These are phyloP conservation scores for Ulvella scutata DNA, from an alignment of 139 green algal species.

Conservation along the genomic window DNA sequence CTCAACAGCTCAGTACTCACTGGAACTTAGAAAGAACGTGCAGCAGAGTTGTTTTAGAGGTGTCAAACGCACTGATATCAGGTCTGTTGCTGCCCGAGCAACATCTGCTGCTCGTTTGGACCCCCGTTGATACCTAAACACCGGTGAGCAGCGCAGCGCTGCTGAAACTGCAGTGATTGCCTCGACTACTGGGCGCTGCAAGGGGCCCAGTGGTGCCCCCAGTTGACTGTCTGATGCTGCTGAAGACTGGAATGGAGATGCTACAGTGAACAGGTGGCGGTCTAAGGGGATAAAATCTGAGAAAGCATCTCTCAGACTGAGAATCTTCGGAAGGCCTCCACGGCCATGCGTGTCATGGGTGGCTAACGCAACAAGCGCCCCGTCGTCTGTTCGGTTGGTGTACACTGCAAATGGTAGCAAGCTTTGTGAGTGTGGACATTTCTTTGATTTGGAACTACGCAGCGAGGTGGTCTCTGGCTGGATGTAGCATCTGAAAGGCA, in stretches of 20 bases:
- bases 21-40: neutral
- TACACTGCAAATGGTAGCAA: conserved; percentile 1
- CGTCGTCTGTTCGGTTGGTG: conserved; percentile 2
- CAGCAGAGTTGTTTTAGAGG: neutral
- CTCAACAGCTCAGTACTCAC: no score
- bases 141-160: neutral
- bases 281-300: neutral
- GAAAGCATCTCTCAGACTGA: neutral
- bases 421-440: no score
- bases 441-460: no score
- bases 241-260: neutral
- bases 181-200: neutral
- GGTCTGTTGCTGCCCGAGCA: neutral
- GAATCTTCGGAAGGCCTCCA: neutral
- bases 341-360: neutral
- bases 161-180: neutral
- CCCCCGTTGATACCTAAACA: neutral
- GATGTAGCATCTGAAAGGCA: no score
- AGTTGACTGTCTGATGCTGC: neutral
- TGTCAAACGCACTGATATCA: neutral
- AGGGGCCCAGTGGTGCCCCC: neutral
- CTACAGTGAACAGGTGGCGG: neutral
- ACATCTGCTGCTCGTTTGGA: neutral
- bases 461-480: no score
- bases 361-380: neutral